Percentiles rank a stretch among this genome's conserved stretches.
Evolutionary conservation across 140 eudicot genomes (phyloP).

Genomic region (Oenanthe javanica): DNA sequence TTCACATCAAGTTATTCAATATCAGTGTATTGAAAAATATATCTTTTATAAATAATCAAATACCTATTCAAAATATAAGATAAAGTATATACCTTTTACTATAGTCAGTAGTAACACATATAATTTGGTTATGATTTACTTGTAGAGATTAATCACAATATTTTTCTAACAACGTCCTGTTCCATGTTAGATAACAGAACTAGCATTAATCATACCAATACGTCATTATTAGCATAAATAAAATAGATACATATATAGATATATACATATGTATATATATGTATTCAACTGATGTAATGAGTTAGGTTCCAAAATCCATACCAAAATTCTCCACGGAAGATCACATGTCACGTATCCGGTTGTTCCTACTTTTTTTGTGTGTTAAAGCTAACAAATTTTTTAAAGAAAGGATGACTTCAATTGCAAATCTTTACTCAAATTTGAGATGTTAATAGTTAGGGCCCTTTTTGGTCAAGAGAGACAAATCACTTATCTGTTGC

Average conservation of each 20-base stretch:
- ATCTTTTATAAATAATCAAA: not conserved
- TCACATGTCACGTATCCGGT: not conserved
- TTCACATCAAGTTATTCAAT: not conserved
- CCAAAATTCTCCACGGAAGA: not conserved
- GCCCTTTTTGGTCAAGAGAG: not conserved
- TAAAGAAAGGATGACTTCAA: not conserved
- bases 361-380: not conserved
- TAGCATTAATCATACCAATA: not conserved
- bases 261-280: not conserved
- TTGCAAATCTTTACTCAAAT: not conserved
- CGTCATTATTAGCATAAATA: not conserved
- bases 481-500: not conserved
- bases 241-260: not conserved
- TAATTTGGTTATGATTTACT: not conserved
- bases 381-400: not conserved
- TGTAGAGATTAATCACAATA: not conserved
- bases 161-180: not conserved
- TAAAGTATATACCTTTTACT: not conserved
- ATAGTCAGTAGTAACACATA: not conserved
- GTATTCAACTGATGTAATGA: not conserved
- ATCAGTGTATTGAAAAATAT: not conserved
- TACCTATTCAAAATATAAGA: not conserved
- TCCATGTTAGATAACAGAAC: not conserved
- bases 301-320: not conserved
- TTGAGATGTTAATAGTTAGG: not conserved